phyloP scores from a whole-genome alignment of 306 rosid genomes.

The Morella rubra region DNA sequence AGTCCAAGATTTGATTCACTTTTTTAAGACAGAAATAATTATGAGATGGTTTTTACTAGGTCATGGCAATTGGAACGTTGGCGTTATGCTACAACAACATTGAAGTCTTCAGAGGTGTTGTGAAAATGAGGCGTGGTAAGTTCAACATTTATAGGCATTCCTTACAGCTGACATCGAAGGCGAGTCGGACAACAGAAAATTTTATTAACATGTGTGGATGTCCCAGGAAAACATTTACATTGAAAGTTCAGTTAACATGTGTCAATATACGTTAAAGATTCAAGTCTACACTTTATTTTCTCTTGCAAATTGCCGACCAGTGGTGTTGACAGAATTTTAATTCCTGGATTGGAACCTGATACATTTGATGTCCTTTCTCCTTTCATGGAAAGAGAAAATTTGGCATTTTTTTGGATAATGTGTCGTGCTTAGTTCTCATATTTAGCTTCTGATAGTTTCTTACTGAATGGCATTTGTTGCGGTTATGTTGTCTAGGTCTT shows the following conservation, averaged over 20 bases:
- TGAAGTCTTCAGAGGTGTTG: constrained; percentile 91
- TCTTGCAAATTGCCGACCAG: too few relatives aligned
- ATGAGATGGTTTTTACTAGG: constrained; percentile 37
- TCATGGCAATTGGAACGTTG: constrained; percentile 96
- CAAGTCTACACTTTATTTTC: too few relatives aligned
- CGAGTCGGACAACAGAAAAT: constrained; percentile 14
- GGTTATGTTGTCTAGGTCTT: constrained; percentile 61
- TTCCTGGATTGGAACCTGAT: too few relatives aligned
- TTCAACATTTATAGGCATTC: constrained; percentile 26
- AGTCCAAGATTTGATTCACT: not conserved
- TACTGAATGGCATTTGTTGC: constrained; percentile 22
- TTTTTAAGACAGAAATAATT: constrained; percentile 10
- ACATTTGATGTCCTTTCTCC: too few relatives aligned
- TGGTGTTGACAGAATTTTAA: too few relatives aligned
- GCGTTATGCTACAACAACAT: constrained; percentile 89
- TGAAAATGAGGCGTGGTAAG: constrained; percentile 97
- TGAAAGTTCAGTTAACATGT: too few relatives aligned
- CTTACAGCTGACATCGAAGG: constrained; percentile 20
- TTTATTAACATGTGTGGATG: constrained; percentile 12
- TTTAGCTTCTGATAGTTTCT: constrained; percentile 1
- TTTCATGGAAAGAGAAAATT: too few relatives aligned
- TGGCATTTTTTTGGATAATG: too few relatives aligned
- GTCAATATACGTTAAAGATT: too few relatives aligned
- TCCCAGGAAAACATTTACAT: not conserved
- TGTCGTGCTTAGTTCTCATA: not conserved